phyloP scores from a whole-genome alignment of 108 stramenopile species.

The Cyclotella choctawhatcheeana region DNA sequence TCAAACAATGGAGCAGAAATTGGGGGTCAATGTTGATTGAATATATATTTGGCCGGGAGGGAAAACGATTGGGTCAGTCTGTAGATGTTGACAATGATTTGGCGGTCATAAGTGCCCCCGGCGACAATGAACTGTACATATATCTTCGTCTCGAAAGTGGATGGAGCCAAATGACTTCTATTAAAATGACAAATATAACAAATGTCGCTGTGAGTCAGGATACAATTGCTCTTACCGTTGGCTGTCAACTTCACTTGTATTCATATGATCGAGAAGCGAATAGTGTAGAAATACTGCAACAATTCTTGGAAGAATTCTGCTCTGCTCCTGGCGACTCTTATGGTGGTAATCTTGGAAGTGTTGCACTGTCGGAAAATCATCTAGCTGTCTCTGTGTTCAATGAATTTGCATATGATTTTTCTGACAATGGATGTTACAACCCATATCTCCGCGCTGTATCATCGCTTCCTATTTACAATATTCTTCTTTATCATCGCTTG shows the following conservation, averaged over 20 bases:
- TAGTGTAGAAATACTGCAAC: not conserved
- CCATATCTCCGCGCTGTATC: not conserved
- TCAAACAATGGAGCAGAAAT: not conserved
- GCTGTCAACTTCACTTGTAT: not conserved
- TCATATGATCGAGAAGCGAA: not conserved
- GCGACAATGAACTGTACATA: not conserved
- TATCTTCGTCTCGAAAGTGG: not conserved
- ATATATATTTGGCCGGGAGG: too few relatives aligned
- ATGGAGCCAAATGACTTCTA: not conserved
- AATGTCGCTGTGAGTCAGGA: not conserved
- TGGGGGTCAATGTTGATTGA: not conserved
- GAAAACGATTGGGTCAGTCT: constrained; percentile 2
- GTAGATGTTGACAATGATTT: constrained; percentile 9
- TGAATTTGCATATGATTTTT: not conserved
- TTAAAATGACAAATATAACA: not conserved
- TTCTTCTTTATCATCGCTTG: not conserved
- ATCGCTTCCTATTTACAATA: not conserved
- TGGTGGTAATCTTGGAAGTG: not conserved
- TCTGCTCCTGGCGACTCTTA: not conserved
- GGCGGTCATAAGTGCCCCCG: not conserved
- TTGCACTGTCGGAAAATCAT: constrained; percentile 8
- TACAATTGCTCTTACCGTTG: not conserved
- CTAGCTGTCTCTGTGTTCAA: constrained; percentile 1
- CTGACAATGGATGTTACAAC: not conserved
- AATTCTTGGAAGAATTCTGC: not conserved